Evolutionary conservation across 148 eudicot species (phyloP).

Genomic region (Rhododendron mucronatum): DNA sequence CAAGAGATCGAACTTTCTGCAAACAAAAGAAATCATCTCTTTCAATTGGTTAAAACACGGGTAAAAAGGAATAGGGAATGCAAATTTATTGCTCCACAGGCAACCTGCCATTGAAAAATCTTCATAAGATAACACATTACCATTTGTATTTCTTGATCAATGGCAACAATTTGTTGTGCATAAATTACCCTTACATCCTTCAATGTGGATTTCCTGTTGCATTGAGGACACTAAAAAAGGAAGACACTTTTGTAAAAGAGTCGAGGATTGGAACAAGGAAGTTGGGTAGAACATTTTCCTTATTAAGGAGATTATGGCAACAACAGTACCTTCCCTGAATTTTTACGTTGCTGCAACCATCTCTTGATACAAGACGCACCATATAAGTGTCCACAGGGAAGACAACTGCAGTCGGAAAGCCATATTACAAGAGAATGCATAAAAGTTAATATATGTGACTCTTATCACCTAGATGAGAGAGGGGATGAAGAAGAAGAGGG

Average conservation of each 20-base stretch:
- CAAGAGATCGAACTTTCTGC: constrained; percentile 68
- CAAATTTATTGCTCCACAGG: background rate
- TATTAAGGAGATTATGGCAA: background rate
- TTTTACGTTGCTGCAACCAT: constrained; percentile 61
- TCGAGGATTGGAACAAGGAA: constrained; percentile 4
- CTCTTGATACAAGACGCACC: constrained; percentile 76
- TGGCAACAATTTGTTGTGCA: constrained; percentile 63
- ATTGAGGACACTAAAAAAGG: constrained; percentile 76
- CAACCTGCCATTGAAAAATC: background rate
- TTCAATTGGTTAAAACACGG: background rate
- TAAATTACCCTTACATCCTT: constrained; percentile 79
- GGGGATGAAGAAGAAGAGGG: background rate
- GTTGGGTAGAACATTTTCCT: background rate
- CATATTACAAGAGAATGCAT: background rate
- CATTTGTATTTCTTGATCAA: constrained; percentile 72
- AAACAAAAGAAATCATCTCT: constrained; percentile 6
- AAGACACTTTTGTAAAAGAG: background rate
- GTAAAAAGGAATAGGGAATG: background rate
- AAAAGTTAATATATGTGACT: background rate
- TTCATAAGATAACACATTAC: constrained; percentile 25
- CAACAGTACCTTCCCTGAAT: constrained; percentile 58
- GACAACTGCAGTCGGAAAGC: constrained; percentile 52
- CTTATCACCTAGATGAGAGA: background rate
- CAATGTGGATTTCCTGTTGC: constrained; percentile 64
- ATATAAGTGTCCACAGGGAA: constrained; percentile 89